Base-by-base conservation (phyloP, 768 basidiomycete genomes). In the Boletus barrowsii region DNA sequence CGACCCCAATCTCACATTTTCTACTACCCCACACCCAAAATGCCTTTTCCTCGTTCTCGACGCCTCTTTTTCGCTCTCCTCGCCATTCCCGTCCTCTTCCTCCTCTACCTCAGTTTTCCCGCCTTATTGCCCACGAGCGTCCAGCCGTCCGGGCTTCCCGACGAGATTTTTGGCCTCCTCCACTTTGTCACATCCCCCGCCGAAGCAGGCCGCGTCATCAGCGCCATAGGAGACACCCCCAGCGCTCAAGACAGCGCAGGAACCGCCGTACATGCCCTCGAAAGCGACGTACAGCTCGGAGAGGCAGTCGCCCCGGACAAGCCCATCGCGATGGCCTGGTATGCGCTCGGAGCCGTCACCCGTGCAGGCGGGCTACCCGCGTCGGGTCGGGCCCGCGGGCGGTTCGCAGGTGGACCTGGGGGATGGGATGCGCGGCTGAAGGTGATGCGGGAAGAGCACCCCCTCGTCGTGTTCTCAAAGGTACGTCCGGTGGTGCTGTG, bases 381-480 rank as follows among this genome's bases (percentile, higher is more conserved):
- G 26, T 8, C 17, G 5, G 9, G 17, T 6, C 10, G 9, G 24
- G 22, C 73, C 80, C 30, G n/a, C 29, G 29, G n/a, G 10, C 29
- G 44, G 30, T 13, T 42, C 84, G 81, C 82, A 52, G 58, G 35
- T 29, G 9, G 29, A 2, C 8, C 29, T 29, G 29, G 68, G 10
- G 36, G 55, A 26, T 62, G 68, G 68, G 42, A 52, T 3, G 51
- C 70, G 55, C 73, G 80, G 41, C 68, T 76, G 17, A 64, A 63
- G 41, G 62, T 62, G 20, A 60, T 90, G 44, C 72, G 79, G 36
- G 63, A 74, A 17, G 68, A 80, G 32, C 76, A 80, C 60, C 90
- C 90, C 3, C 69, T 93, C 8, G 75, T 92, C 42, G 83, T 93
- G 13, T 91, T 93, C 62, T 91, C 89, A 76, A 93, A 93, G 77